Evolutionary conservation across 805 yeast species (phyloP).

Genomic region (Lachancea kluyveri): DNA sequence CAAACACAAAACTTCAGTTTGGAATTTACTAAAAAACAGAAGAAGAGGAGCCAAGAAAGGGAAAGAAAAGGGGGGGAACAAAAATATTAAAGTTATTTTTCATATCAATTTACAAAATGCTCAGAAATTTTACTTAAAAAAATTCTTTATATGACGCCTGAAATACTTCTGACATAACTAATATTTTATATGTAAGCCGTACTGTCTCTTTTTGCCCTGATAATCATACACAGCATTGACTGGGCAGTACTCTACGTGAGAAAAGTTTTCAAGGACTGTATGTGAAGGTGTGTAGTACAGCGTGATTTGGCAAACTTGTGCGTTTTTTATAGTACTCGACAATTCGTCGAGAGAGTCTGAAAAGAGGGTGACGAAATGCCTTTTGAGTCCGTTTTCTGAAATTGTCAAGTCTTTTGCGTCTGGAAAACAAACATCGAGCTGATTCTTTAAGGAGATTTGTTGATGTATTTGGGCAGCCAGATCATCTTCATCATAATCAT

Average conservation of each 20-base stretch:
- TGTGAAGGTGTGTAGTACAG: slow-evolving; percentile 12
- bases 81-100: too few relatives aligned
- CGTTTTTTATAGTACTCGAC: slow-evolving; percentile 1
- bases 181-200: slow-evolving; percentile 23
- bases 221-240: slow-evolving; percentile 24
- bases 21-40: too few relatives aligned
- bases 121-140: neutral
- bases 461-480: slow-evolving; percentile 2
- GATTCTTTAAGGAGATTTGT: slow-evolving; percentile 2
- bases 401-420: slow-evolving; percentile 1
- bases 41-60: too few relatives aligned
- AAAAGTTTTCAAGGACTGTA: slow-evolving; percentile 5
- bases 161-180: too few relatives aligned
- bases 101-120: neutral
- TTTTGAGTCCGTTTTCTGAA: slow-evolving; percentile 3
- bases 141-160: too few relatives aligned
- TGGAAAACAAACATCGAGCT: slow-evolving; percentile 1
- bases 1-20: too few relatives aligned
- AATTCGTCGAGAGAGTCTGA: slow-evolving; percentile 12
- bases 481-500: slow-evolving; percentile 40
- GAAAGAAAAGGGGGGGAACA: neutral
- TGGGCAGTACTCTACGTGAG: slow-evolving; percentile 21
- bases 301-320: slow-evolving; percentile 10
- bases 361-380: slow-evolving; percentile 19
- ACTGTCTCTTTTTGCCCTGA: slow-evolving; percentile 14